Evolutionary conservation across 345 rosid genomes (phyloP).

Genomic region (Eucalyptus pauciflora): DNA sequence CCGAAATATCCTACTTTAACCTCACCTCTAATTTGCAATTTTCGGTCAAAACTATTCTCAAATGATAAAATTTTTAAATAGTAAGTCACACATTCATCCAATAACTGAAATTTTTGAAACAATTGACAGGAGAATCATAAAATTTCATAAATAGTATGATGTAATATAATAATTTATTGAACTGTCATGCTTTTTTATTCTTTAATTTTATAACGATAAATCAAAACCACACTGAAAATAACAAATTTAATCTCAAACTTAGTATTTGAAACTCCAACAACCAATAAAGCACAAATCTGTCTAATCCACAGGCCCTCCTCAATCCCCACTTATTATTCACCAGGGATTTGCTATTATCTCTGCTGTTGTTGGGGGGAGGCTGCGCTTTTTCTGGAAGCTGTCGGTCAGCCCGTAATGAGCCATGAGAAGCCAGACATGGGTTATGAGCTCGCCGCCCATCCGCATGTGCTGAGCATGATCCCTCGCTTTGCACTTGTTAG

Average conservation of each 20-base stretch:
- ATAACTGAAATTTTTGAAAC: fast-evolving
- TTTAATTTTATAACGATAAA: no score
- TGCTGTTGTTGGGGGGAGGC: fast-evolving
- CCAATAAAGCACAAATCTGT: no score
- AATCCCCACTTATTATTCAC: not conserved
- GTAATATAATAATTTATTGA: no score
- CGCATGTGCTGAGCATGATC: not conserved
- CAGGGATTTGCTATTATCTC: not conserved
- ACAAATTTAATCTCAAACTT: no score
- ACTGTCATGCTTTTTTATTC: fast-evolving
- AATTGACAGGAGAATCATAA: fast-evolving
- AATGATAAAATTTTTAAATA: no score
- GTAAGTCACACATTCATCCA: fast-evolving
- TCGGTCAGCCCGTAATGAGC: not conserved
- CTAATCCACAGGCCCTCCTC: no score
- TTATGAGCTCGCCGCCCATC: not conserved
- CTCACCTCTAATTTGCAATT: no score
- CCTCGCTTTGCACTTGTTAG: not conserved
- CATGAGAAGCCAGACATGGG: not conserved
- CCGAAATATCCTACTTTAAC: fast-evolving
- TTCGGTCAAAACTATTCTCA: no score
- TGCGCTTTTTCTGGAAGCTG: fast-evolving
- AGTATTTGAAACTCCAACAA: no score
- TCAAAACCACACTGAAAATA: no score
- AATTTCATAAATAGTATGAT: no score